Evolutionary conservation across 2,329 filamentous ascomycete genomes (phyloP), one percentile per base, ranked within the genome.

Genomic region (Epichloe brachyelytri): DNA sequence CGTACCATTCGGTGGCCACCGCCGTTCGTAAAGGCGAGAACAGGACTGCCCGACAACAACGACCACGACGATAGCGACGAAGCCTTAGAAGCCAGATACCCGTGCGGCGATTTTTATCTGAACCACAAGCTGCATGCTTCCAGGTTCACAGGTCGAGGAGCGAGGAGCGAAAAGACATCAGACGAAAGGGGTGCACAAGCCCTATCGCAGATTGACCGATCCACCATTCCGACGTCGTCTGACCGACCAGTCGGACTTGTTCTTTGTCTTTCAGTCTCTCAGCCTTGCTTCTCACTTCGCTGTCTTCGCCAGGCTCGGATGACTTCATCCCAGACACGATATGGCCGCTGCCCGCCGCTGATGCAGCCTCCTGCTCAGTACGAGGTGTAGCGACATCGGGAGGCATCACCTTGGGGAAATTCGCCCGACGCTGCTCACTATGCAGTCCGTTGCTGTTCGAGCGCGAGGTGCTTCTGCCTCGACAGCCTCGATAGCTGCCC

Each of bases 331-430:
- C 49, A 51, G 49, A 38, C 49, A 34, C 38, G 52, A 46, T 41
- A 51, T 46, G 52, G 46, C 48, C 48, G 49, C 49, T 51, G 52
- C 51, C 30, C 41, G 46, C 51, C 39, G 47, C 51, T 53, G 51
- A 50, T 14, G 43, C 51, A 53, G 51, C 40, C 43, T 47, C 43
- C 48, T 50, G 51, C 48, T 53, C 38, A 38, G 43, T 33, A 17
- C 43, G 41, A 53, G 45, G 48, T 45, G 40, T 33, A 45, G 48
- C 48, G 45, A 41, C 48, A 43, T 14, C 10, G 30, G 19, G 22
- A 46, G 11, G 10, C 8, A 20, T 20, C 20, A 30, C 30, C 33
- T 49, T 19, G 33, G 37, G 40, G n/a, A 30, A 11, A 33, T 6
- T 43, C 22, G 22, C 2, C 14, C 6, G 38, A 33, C 11, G 36